These are phyloP conservation scores for Psilocybe tampanensis DNA, from an alignment of 768 basidiomycete genomes.

Conservation along the genomic window DNA sequence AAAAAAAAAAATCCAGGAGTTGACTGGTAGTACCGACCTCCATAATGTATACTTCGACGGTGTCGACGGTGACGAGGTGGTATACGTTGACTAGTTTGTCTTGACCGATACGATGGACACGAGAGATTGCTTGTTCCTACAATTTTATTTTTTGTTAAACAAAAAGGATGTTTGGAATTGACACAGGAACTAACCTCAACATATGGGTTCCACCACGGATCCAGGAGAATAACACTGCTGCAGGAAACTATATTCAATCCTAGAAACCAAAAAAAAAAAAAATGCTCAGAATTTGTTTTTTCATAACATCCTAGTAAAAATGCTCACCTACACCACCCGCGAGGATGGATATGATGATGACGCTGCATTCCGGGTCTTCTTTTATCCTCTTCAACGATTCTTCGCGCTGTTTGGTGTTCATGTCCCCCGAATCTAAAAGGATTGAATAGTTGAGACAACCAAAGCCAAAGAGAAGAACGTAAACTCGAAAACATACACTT, in stretches of 20 bases:
- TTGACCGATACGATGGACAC: conserved; percentile 20
- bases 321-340: conserved; percentile 13
- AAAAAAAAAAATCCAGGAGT: neutral
- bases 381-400: conserved; percentile 9
- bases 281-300: neutral
- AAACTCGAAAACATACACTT: conserved; percentile 2
- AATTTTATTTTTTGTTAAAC: neutral
- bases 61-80: conserved; percentile 12
- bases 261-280: neutral
- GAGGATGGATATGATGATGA: conserved; percentile 18
- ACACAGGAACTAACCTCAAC: conserved; percentile 13
- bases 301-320: neutral
- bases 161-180: too few species aligned
- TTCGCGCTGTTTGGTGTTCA: conserved; percentile 2
- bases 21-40: conserved; percentile 24
- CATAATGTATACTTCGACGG: conserved; percentile 27
- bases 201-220: conserved; percentile 29
- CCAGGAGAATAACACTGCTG: conserved; percentile 25
- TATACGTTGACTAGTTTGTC: conserved; percentile 15
- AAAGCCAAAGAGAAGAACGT: neutral
- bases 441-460: neutral
- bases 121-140: conserved; percentile 26
- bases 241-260: conserved; percentile 24
- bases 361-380: conserved; percentile 10
- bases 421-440: conserved; percentile 14